phyloP scores from a whole-genome alignment of 2,329 filamentous ascomycete species.

The Ophiostoma novo-ulmi region DNA sequence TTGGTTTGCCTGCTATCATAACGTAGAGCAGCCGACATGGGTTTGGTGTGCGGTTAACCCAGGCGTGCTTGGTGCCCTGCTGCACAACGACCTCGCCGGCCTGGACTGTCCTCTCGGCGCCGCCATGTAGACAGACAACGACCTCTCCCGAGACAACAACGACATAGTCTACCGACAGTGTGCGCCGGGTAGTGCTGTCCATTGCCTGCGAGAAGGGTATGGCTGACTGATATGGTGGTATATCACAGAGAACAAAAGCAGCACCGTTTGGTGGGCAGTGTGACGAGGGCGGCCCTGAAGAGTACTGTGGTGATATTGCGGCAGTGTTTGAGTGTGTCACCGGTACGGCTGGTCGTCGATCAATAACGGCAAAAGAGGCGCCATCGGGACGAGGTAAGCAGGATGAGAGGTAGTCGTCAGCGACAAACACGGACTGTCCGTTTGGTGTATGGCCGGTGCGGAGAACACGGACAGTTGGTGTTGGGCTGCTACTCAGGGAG shows the following conservation, averaged over 20 bases:
- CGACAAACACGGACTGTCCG: not conserved
- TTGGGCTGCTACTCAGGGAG: not conserved
- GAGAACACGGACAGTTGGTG: not conserved
- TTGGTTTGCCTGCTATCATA: conserved; percentile 27
- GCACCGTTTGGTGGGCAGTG: not conserved
- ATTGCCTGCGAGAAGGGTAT: not conserved
- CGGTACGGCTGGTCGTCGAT: not conserved
- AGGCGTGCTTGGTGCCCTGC: conserved; percentile 42
- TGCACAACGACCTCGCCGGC: conserved; percentile 40
- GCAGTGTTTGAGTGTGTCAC: not conserved
- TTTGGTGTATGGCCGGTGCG: not conserved
- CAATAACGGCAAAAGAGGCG: not conserved
- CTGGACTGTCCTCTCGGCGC: conserved; percentile 37
- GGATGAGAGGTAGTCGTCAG: not conserved
- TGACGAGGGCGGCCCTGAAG: not conserved
- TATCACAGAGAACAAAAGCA: not conserved
- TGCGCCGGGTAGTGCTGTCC: not conserved
- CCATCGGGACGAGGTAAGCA: not conserved
- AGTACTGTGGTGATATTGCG: not conserved
- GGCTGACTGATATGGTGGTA: not conserved
- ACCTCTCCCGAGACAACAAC: not conserved
- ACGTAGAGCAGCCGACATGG: conserved; percentile 39
- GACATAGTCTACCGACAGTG: not conserved
- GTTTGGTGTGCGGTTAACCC: conserved; percentile 39
- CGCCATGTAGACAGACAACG: conserved; percentile 24